Conservation (phyloP, 1,139 yeast species). For the Blastobotrys aristatus region DNA sequence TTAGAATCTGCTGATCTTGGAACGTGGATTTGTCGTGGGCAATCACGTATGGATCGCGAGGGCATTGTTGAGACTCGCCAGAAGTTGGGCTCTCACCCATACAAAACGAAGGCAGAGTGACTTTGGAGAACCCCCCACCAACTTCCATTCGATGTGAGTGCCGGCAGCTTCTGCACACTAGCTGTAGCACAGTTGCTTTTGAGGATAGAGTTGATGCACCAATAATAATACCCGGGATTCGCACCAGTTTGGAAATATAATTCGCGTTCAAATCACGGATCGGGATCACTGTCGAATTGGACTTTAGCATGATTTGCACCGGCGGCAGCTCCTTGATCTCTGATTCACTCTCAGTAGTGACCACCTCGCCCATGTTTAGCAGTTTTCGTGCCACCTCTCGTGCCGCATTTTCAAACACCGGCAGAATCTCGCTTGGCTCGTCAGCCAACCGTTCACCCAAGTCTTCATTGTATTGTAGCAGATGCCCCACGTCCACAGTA, state of each 20-base stretch:
- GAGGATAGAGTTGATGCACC: slow-evolving; percentile 87
- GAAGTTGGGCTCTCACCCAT: slow-evolving; percentile 43
- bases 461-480: slow-evolving; percentile 84
- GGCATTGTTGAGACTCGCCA: slow-evolving; percentile 58
- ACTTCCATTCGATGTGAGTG: slow-evolving; percentile 67
- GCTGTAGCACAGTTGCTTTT: slow-evolving; percentile 76
- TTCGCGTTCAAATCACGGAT: slow-evolving; percentile 82
- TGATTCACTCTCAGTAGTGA: slow-evolving; percentile 6
- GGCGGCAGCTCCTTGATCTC: slow-evolving; percentile 48
- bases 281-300: slow-evolving; percentile 67
- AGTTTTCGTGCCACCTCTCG: slow-evolving; percentile 72
- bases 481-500: slow-evolving; percentile 75
- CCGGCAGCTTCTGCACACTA: slow-evolving; percentile 85
- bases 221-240: slow-evolving; percentile 90
- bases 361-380: background rate
- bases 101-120: slow-evolving; percentile 73
- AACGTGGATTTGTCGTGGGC: slow-evolving; percentile 90
- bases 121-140: slow-evolving; percentile 72
- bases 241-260: slow-evolving; percentile 81
- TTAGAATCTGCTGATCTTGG: slow-evolving; percentile 90
- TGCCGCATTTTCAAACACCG: slow-evolving; percentile 83
- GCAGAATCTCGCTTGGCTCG: slow-evolving; percentile 86
- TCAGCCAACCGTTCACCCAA: slow-evolving; percentile 77
- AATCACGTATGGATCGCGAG: slow-evolving; percentile 86
- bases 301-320: slow-evolving; percentile 75